Percentiles rank a stretch among this genome's conserved stretches.
Conservation (phyloP, 768 basidiomycete genomes). For the Lactarius indigo region DNA sequence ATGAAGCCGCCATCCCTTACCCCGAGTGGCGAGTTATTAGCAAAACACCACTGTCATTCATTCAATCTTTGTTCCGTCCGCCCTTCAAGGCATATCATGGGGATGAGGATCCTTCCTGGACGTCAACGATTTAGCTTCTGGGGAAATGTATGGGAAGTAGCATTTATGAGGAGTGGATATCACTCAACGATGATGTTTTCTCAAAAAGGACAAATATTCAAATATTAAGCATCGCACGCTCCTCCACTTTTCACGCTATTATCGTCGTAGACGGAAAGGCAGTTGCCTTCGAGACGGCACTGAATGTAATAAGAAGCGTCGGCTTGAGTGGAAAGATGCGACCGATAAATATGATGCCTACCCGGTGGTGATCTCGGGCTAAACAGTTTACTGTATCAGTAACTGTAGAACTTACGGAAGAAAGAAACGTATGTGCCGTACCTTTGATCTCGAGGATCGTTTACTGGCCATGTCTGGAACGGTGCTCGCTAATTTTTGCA, state of each 20-base stretch:
- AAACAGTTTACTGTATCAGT: background rate
- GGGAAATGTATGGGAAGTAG: background rate
- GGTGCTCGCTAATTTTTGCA: background rate
- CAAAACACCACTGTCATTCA: background rate
- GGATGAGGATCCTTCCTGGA: constrained; percentile 8
- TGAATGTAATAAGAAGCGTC: constrained; percentile 8
- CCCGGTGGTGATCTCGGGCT: background rate
- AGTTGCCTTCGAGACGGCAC: background rate
- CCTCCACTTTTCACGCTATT: background rate
- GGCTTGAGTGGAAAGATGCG: background rate
- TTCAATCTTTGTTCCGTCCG: background rate
- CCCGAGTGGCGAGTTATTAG: background rate
- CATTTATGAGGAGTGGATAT: background rate
- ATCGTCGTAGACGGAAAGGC: background rate
- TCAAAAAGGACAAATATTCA: background rate
- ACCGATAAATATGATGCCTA: background rate
- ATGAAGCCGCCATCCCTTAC: background rate
- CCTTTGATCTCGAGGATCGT: background rate
- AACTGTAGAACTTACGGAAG: too few species aligned
- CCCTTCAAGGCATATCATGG: background rate
- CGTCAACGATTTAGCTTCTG: background rate
- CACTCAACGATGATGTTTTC: too few species aligned
- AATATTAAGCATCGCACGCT: background rate
- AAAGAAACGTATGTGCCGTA: background rate
- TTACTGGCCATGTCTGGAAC: background rate